These are phyloP conservation scores for Stereocaulon alpinum DNA, from an alignment of 495 filamentous ascomycete species.

Conservation along the genomic window DNA sequence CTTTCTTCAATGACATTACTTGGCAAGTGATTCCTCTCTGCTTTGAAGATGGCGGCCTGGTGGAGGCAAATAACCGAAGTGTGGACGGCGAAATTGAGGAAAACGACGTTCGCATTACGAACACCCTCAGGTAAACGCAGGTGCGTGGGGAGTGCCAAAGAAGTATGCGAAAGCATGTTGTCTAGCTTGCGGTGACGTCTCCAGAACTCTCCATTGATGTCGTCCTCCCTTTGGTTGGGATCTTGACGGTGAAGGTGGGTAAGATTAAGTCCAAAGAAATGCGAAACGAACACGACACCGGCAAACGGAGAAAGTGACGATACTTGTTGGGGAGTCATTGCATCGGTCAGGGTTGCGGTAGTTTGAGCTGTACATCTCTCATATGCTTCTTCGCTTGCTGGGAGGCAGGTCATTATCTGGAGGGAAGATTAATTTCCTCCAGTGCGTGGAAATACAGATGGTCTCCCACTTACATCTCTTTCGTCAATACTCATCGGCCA, in stretches of 20 bases:
- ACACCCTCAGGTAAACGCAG: slow-evolving; percentile 73
- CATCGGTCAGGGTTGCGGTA: slow-evolving; percentile 57
- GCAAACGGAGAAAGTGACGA: slow-evolving; percentile 66
- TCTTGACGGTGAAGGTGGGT: slow-evolving; percentile 88
- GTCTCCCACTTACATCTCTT: slow-evolving; percentile 51
- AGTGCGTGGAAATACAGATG: not conserved
- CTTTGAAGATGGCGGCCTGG: slow-evolving; percentile 95
- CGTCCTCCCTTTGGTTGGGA: slow-evolving; percentile 68
- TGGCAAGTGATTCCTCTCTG: slow-evolving; percentile 77
- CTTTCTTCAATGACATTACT: slow-evolving; percentile 72
- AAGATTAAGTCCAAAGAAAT: slow-evolving; percentile 88
- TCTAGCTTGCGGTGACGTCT: slow-evolving; percentile 84
- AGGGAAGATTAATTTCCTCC: slow-evolving; percentile 15
- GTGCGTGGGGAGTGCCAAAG: slow-evolving; percentile 70
- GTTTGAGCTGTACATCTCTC: slow-evolving; percentile 63
- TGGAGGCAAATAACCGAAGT: slow-evolving; percentile 95
- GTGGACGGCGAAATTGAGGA: slow-evolving; percentile 93
- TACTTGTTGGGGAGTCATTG: slow-evolving; percentile 61
- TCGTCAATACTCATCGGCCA: slow-evolving; percentile 96
- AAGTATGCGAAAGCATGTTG: slow-evolving; percentile 77
- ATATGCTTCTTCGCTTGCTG: slow-evolving; percentile 78
- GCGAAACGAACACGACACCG: slow-evolving; percentile 73
- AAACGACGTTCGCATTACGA: slow-evolving; percentile 75
- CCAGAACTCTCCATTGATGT: slow-evolving; percentile 94
- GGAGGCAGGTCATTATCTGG: slow-evolving; percentile 74